Evolutionary conservation across 768 basidiomycete species (phyloP).

Genomic region (Leccinum fibrillosum): DNA sequence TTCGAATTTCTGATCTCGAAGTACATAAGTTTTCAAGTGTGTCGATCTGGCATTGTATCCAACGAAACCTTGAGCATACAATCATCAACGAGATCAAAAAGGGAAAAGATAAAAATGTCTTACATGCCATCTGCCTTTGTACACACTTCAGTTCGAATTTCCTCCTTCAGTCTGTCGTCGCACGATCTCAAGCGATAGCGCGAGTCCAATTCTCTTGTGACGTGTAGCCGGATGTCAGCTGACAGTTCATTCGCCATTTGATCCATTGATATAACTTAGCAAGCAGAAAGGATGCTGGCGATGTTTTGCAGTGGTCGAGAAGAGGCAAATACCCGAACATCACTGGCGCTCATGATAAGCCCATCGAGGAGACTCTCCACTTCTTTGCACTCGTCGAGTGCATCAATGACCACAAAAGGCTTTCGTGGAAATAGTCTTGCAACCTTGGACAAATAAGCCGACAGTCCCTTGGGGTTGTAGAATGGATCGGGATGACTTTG

Average conservation of each 20-base stretch:
- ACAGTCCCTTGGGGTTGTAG: constrained; percentile 1
- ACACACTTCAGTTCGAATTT: constrained; percentile 7
- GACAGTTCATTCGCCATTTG: not conserved
- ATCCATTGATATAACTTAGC: constrained; percentile 10
- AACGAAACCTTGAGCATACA: constrained; percentile 8
- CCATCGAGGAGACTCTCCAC: constrained; percentile 7
- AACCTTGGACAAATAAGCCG: not conserved
- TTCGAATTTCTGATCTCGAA: not conserved
- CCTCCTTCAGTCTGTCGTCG: not conserved
- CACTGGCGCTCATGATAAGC: not conserved
- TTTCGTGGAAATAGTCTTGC: not conserved
- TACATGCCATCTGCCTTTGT: constrained; percentile 22
- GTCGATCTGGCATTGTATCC: constrained; percentile 19
- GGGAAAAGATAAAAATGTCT: not conserved
- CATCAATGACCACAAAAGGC: constrained; percentile 17
- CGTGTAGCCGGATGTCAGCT: constrained; percentile 9
- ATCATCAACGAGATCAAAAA: not conserved
- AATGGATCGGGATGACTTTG: not conserved
- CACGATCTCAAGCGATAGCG: constrained; percentile 7
- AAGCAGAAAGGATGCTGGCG: not conserved
- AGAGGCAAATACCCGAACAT: constrained; percentile 6
- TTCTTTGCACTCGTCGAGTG: constrained; percentile 22
- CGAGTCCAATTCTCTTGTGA: constrained; percentile 10
- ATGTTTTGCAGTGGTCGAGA: constrained; percentile 9
- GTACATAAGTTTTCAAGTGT: constrained; percentile 1